Conservation (phyloP, 208 protist genomes). For the Wallacemonas rigidus region DNA sequence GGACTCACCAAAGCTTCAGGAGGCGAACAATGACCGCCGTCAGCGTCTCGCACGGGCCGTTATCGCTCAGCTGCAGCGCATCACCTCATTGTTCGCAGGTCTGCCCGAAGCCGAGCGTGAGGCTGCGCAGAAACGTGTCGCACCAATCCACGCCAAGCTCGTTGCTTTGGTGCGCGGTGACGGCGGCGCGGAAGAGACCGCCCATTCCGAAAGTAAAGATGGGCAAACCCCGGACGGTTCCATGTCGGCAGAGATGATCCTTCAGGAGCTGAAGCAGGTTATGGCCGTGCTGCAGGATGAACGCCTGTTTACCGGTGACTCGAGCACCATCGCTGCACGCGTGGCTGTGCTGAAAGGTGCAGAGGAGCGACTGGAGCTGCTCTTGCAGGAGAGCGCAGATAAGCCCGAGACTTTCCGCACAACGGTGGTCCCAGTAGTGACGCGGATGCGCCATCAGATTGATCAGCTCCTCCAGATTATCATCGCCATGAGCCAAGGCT, state of each 20-base stretch:
- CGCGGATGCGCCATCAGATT: slow-evolving; percentile 9
- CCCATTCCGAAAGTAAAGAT: background rate
- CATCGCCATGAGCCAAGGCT: background rate
- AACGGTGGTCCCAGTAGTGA: slow-evolving; percentile 2
- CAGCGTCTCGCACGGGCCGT: slow-evolving; percentile 28
- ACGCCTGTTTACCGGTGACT: background rate
- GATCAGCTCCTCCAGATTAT: slow-evolving; percentile 7
- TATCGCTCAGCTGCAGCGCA: slow-evolving; percentile 53
- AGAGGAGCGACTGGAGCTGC: slow-evolving; percentile 10
- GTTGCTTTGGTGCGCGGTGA: slow-evolving; percentile 15
- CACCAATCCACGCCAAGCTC: slow-evolving; percentile 46
- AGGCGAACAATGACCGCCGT: slow-evolving; percentile 28
- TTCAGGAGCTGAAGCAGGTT: slow-evolving; percentile 18
- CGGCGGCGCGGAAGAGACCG: slow-evolving; percentile 1
- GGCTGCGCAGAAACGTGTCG: slow-evolving; percentile 37
- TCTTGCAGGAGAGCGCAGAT: slow-evolving; percentile 1
- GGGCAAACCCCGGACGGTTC: background rate
- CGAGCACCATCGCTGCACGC: background rate
- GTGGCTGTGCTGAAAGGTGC: slow-evolving; percentile 13
- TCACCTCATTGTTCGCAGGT: slow-evolving; percentile 33
- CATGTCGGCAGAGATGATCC: background rate
- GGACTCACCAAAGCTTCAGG: slow-evolving; percentile 35
- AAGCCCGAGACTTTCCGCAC: slow-evolving; percentile 14
- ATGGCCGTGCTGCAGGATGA: slow-evolving; percentile 16
- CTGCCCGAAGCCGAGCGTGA: slow-evolving; percentile 41